Percentiles rank a stretch among this genome's conserved stretches.
phyloP scores from a whole-genome alignment of 257 asterid species.

The Fraxinus anomala region DNA sequence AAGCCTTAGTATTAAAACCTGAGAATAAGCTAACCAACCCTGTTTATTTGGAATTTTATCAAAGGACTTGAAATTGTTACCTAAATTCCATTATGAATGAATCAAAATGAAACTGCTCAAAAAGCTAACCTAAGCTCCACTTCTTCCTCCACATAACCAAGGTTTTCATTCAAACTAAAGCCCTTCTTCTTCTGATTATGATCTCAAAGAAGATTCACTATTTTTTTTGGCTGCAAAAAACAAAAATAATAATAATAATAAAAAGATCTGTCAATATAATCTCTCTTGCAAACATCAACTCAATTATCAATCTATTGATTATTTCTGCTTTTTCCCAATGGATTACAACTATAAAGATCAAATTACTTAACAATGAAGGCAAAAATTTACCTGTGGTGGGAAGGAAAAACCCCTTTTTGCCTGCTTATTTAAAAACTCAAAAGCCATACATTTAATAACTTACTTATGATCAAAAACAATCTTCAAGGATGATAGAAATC shows the following conservation, averaged over 20 bases:
- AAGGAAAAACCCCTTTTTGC: background rate
- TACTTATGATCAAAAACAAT: background rate
- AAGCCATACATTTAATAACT: background rate
- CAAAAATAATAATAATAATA: background rate
- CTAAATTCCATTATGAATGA: too few species aligned
- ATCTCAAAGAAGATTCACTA: background rate
- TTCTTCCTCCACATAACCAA: background rate
- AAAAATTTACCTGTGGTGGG: constrained; percentile 2
- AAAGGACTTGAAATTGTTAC: too few species aligned
- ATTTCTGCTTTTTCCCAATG: constrained; percentile 1
- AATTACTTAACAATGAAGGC: constrained; percentile 2
- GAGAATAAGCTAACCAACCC: too few species aligned
- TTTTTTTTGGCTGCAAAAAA: background rate
- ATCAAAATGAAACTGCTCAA: too few species aligned
- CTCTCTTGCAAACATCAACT: background rate
- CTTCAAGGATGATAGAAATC: background rate
- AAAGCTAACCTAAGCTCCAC: too few species aligned
- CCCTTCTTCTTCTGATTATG: background rate
- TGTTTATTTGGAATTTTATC: too few species aligned
- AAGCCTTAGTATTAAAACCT: too few species aligned
- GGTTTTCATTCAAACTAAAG: background rate
- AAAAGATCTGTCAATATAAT: background rate
- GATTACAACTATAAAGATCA: constrained; percentile 1
- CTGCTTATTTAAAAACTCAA: background rate
- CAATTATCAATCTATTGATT: background rate